Percentiles rank a stretch among this genome's conserved stretches.
Conservation (phyloP, 768 basidiomycete species). For the Hortiboletus campestris region DNA sequence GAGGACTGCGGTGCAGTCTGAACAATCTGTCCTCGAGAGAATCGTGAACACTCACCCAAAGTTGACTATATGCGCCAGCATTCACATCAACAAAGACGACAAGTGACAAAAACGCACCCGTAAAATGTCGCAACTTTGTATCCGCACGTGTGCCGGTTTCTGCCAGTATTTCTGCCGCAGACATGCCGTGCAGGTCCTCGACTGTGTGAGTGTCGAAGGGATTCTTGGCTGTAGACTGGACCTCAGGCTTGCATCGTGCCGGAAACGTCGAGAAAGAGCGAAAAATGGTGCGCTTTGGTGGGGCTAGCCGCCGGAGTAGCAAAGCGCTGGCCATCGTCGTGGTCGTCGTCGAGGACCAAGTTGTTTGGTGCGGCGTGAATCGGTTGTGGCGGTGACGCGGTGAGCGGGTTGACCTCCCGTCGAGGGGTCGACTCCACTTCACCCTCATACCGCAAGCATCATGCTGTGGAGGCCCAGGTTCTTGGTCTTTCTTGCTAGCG, state of each 20-base stretch:
- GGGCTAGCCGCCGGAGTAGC: conserved; percentile 56
- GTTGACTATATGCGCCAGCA: conserved; percentile 61
- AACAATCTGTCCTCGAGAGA: not conserved
- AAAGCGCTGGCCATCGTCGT: conserved; percentile 63
- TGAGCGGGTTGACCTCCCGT: conserved; percentile 16
- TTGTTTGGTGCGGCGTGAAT: conserved; percentile 20
- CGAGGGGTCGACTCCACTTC: conserved; percentile 21
- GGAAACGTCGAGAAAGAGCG: conserved; percentile 28
- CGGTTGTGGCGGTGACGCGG: conserved; percentile 25
- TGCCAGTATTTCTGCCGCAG: conserved; percentile 74
- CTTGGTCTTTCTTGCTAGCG: not conserved
- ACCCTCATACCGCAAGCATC: conserved; percentile 7
- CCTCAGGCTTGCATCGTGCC: conserved; percentile 21
- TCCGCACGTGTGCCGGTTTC: conserved; percentile 73
- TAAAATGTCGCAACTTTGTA: conserved; percentile 88
- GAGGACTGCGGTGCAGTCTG: conserved; percentile 45
- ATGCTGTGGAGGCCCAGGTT: conserved; percentile 4
- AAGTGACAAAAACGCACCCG: conserved; percentile 51
- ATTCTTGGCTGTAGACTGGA: conserved; percentile 39
- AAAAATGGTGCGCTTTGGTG: conserved; percentile 29
- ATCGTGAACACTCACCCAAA: conserved; percentile 60
- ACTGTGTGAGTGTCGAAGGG: conserved; percentile 70
- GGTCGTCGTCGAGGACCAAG: conserved; percentile 27
- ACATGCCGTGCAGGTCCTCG: conserved; percentile 81
- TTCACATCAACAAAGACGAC: conserved; percentile 8